Conservation (phyloP, 306 rosid genomes). For the Erythrophleum fordii region DNA sequence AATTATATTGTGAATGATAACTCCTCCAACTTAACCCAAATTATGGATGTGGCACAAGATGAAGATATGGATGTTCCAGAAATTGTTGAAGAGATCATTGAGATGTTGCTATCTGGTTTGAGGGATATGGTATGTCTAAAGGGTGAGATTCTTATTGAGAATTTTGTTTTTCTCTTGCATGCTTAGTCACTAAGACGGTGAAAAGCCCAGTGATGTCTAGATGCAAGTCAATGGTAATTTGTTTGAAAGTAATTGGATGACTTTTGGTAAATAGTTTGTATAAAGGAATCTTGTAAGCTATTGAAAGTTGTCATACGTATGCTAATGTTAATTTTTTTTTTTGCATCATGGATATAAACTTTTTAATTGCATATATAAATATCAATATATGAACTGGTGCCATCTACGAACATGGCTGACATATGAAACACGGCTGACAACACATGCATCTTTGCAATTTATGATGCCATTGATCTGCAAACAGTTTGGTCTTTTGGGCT, state of each 20-base stretch:
- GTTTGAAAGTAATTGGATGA: conserved; percentile 29
- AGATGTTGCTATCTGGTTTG: conserved; percentile 86
- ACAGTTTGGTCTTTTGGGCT: neutral
- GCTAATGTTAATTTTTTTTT: neutral
- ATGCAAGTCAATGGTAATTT: conserved; percentile 28
- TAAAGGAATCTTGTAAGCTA: conserved; percentile 25
- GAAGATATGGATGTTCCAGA: conserved; percentile 96
- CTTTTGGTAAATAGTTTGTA: conserved; percentile 32
- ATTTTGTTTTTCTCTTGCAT: conserved; percentile 36
- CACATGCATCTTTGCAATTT: neutral
- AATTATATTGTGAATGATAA: conserved; percentile 42
- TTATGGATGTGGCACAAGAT: conserved; percentile 54
- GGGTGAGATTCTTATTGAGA: conserved; percentile 52
- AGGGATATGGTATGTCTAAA: conserved; percentile 84
- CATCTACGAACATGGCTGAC: conserved; percentile 21
- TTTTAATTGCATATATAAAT: conserved; percentile 16
- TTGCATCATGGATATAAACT: conserved; percentile 4
- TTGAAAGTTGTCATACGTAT: conserved; percentile 30
- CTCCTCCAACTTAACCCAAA: conserved; percentile 43
- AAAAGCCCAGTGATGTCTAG: conserved; percentile 17
- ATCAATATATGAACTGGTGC: conserved; percentile 7
- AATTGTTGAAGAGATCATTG: conserved; percentile 93
- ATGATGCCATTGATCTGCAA: conserved; percentile 21
- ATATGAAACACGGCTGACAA: conserved; percentile 15
- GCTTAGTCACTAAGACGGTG: conserved; percentile 27